Evolutionary conservation across 495 filamentous ascomycete species (phyloP).

Genomic region (Neurospora sp.): DNA sequence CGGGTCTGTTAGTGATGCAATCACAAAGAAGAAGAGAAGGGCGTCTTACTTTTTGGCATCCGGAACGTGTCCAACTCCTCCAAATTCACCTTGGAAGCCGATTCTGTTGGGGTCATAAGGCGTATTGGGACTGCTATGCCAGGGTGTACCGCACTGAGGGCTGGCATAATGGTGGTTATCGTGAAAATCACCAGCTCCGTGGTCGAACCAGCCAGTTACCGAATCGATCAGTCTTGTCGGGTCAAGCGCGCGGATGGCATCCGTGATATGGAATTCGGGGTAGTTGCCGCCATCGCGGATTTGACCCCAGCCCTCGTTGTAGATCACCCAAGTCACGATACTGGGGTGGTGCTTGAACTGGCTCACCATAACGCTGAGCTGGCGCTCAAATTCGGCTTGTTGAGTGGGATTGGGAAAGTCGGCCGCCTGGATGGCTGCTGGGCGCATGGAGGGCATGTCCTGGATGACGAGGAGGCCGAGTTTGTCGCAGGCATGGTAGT

Average conservation of each 20-base stretch:
- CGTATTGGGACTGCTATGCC: slow-evolving; percentile 43
- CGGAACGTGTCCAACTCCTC: slow-evolving; percentile 53
- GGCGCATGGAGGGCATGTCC: slow-evolving; percentile 54
- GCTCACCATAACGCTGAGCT: slow-evolving; percentile 49
- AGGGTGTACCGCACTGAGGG: slow-evolving; percentile 59
- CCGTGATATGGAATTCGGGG: slow-evolving; percentile 47
- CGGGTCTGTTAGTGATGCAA: slow-evolving; percentile 7
- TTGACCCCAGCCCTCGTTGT: slow-evolving; percentile 68
- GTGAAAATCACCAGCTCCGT: slow-evolving; percentile 47
- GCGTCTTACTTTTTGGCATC: slow-evolving; percentile 35
- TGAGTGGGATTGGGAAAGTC: slow-evolving; percentile 32
- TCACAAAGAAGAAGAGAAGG: background rate
- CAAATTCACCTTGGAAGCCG: slow-evolving; percentile 60
- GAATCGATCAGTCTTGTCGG: slow-evolving; percentile 52
- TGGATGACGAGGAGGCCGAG: slow-evolving; percentile 55
- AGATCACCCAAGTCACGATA: slow-evolving; percentile 51
- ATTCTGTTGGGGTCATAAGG: slow-evolving; percentile 52
- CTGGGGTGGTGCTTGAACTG: slow-evolving; percentile 54
- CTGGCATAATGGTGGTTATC: slow-evolving; percentile 66
- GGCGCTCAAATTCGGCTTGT: slow-evolving; percentile 51
- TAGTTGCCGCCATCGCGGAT: slow-evolving; percentile 25
- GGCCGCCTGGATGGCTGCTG: slow-evolving; percentile 12
- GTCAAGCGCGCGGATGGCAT: slow-evolving; percentile 43
- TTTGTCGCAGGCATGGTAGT: slow-evolving; percentile 57
- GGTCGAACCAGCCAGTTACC: slow-evolving; percentile 51